Percentiles rank a stretch among this genome's conserved stretches.
Evolutionary conservation across 306 rosid genomes (phyloP).

Genomic region (Elaeagnus macrophylla): DNA sequence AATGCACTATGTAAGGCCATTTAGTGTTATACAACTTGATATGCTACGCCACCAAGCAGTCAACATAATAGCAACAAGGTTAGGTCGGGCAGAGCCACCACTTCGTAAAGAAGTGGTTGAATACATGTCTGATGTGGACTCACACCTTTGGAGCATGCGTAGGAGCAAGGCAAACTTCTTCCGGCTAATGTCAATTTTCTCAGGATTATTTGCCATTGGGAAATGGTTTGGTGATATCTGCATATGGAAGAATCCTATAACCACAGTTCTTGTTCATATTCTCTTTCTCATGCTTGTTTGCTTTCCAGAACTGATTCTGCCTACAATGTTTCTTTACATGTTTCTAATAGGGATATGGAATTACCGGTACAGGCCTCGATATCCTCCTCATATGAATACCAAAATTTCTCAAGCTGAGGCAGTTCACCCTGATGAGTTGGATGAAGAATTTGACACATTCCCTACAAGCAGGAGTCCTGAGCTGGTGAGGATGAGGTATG

Average conservation of each 20-base stretch:
- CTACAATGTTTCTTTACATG: conserved; percentile 45
- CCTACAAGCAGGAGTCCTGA: conserved; percentile 32
- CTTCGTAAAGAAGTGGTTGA: conserved; percentile 42
- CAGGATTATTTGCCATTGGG: conserved; percentile 33
- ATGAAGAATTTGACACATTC: conserved; percentile 50
- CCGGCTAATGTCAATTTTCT: conserved; percentile 38
- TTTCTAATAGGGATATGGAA: conserved; percentile 48
- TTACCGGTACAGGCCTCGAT: conserved; percentile 41
- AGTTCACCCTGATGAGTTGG: conserved; percentile 42
- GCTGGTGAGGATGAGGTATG: conserved; percentile 43
- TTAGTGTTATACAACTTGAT: conserved; percentile 34
- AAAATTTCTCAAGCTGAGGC: conserved; percentile 38
- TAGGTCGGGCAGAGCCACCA: conserved; percentile 45
- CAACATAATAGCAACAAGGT: conserved; percentile 37
- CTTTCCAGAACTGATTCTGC: conserved; percentile 42
- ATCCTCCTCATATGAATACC: conserved; percentile 50
- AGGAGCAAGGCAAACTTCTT: conserved; percentile 42
- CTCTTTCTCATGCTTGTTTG: conserved; percentile 48
- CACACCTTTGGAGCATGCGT: conserved; percentile 50
- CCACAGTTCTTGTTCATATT: conserved; percentile 39
- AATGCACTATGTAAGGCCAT: conserved; percentile 44
- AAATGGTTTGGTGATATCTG: conserved; percentile 43
- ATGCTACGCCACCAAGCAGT: conserved; percentile 46
- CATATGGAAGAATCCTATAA: conserved; percentile 44
- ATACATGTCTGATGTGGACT: conserved; percentile 52